These are phyloP conservation scores for Lepidopterella palustris DNA, from an alignment of 495 filamentous ascomycete genomes.

Conservation along the genomic window DNA sequence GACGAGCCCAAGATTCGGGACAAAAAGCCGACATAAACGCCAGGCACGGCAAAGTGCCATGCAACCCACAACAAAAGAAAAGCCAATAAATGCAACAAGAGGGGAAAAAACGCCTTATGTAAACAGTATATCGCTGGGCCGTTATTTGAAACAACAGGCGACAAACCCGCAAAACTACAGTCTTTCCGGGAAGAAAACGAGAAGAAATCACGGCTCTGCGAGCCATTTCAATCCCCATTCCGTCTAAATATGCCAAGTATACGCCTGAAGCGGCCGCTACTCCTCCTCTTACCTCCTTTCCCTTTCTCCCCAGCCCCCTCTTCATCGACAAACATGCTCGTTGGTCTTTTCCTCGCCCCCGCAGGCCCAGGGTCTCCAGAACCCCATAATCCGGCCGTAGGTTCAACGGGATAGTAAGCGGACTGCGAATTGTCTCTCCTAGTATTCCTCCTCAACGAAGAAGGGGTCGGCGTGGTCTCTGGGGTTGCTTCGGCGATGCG, in stretches of 20 bases:
- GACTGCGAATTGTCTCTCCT: conserved; percentile 6
- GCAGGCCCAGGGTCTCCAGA: conserved; percentile 14
- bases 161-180: no score
- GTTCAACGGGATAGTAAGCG: conserved; percentile 18
- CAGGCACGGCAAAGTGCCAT: no score
- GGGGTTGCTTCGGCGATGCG: not conserved
- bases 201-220: no score
- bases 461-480: conserved; percentile 4
- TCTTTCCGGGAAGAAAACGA: no score
- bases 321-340: conserved; percentile 16
- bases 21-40: no score
- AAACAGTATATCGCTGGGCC: no score
- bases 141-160: no score
- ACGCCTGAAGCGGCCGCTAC: not conserved
- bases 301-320: conserved; percentile 12
- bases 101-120: no score
- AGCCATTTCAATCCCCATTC: not conserved
- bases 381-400: conserved; percentile 25
- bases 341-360: conserved; percentile 15
- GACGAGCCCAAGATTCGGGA: no score
- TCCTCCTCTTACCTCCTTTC: conserved; percentile 14
- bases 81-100: no score
- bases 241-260: not conserved
- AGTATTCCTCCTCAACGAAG: conserved; percentile 1
- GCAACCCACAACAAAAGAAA: no score